Evolutionary conservation across 2,329 filamentous ascomycete genomes (phyloP), one percentile per base, ranked within the genome.

Genomic region (Graphium sp.): DNA sequence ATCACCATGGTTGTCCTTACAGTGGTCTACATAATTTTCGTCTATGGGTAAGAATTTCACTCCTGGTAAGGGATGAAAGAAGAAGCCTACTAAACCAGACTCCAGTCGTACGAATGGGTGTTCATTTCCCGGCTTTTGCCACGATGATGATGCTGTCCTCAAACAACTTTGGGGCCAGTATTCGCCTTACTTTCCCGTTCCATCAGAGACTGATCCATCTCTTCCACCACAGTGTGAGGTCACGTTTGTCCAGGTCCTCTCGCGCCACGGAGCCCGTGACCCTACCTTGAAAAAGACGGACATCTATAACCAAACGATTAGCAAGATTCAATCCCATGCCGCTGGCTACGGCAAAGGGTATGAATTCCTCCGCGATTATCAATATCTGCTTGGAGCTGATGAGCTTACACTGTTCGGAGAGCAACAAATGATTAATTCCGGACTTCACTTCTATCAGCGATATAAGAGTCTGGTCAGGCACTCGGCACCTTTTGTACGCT

Each of bases 111-210:
- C n/a, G 12, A 22, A 15, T 13, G 9, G 7, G n/a, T 11, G 3
- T 22, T 30, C 8, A 30, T 18, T 8, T 20, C 10, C 15, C 28
- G 22, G 18, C 11, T 30, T 15, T 3, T 9, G 22, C 8, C 15
- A 22, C 7, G 20, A 24, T 3, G 7, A 28, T n/a, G 11, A 26
- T n/a, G 10, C n/a, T 5, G 8, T 11, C 5, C 19, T 21, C 13
- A 17, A 72, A 2, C 76, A 72, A 38, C 64, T 60, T 31, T 92
- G 83, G 82, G 85, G 84, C 32, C 83, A 87, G 47, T 93, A 93
- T 49, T 78, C 82, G 12, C 81, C 84, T 2, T 91, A 73, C 53
- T 93, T 80, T 51, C 65, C 74, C 1, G 74, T 85, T 0, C 64
- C 73, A 6, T 83, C 77, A 2, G 57, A 67, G 3, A 67, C 82